Evolutionary conservation across 176 grass and related monocot species (phyloP), one percentile per base, ranked within the genome.

Genomic region (Puya raimondii): DNA sequence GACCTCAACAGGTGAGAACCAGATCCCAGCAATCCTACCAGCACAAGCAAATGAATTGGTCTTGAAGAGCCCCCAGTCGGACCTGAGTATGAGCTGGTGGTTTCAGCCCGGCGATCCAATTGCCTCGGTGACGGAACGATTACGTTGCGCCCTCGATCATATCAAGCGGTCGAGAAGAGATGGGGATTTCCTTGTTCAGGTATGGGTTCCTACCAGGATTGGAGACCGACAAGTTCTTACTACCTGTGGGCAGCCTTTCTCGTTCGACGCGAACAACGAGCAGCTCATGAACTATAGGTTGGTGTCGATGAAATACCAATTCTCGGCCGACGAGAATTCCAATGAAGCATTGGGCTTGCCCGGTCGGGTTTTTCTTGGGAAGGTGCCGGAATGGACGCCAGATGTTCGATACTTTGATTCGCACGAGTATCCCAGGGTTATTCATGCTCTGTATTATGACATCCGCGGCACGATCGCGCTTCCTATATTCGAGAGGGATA

Each of bases 381-480:
- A 82, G 18, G 76, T 94, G 47, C 95, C 95, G 4, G 95, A 99
- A 75, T 99, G 95, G 90, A 91, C 95, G 3, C 95, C 95, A 26
- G 95, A 99, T 80, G 95, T 99, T 8, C 90, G 95, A 12, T 78
- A 82, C 77, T 99, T 99, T 74, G 84, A 82, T 54, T 79, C 72
- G 64, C 68, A 80, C 58, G 95, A 99, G 74, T 99, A 94, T 84
- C 95, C 75, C 53, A 80, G 95, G 48, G 80, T 99, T 50, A 76
- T 5, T 12, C 82, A 90, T 75, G 95, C 95, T 11, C 84, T 83
- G 53, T 50, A 18, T 27, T 88, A 80, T 22, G 90, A 88, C 69
- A 83, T 99, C 78, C 85, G 88, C 13, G 95, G 95, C 17, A 83
- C 85, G 47, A 74, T 99, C 72, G 90, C 87, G 10, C 83, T 99